phyloP scores from a whole-genome alignment of 768 basidiomycete genomes.

The Pleurotus platypus region DNA sequence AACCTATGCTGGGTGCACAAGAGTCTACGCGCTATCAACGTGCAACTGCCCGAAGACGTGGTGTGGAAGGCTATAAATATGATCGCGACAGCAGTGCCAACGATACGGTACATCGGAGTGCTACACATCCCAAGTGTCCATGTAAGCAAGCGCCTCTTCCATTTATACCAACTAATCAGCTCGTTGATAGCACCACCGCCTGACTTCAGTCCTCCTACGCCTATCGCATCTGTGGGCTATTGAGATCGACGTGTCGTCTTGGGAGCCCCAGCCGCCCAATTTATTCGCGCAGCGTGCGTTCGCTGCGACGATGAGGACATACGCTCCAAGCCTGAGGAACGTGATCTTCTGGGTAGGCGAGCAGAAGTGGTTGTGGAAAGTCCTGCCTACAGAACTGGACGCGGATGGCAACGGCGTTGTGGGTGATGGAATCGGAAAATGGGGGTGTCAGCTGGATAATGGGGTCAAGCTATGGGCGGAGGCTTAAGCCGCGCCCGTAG shows the following conservation, averaged over 20 bases:
- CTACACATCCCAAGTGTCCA: background rate
- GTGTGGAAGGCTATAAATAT: background rate
- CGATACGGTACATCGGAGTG: background rate
- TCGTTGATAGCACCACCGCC: background rate
- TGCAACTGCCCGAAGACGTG: background rate
- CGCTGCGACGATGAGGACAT: background rate
- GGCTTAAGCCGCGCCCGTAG: background rate
- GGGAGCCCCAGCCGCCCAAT: background rate
- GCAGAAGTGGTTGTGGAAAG: slow-evolving; percentile 1
- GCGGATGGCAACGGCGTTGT: background rate
- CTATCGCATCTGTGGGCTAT: background rate
- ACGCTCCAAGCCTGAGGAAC: background rate
- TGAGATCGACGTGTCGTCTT: background rate
- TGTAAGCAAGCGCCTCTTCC: background rate
- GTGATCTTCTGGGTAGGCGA: slow-evolving; percentile 1
- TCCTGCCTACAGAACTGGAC: background rate
- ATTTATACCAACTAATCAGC: background rate
- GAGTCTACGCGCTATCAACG: background rate
- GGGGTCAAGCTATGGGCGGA: background rate
- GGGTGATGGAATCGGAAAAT: background rate
- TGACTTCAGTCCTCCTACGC: background rate
- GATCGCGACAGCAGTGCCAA: background rate
- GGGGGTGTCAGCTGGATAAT: background rate
- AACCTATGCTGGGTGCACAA: slow-evolving; percentile 4
- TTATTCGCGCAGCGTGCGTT: background rate